Percentiles rank a stretch among this genome's conserved stretches.
phyloP scores from a whole-genome alignment of 2,329 filamentous ascomycete genomes.

The Microascus cirrosus region DNA sequence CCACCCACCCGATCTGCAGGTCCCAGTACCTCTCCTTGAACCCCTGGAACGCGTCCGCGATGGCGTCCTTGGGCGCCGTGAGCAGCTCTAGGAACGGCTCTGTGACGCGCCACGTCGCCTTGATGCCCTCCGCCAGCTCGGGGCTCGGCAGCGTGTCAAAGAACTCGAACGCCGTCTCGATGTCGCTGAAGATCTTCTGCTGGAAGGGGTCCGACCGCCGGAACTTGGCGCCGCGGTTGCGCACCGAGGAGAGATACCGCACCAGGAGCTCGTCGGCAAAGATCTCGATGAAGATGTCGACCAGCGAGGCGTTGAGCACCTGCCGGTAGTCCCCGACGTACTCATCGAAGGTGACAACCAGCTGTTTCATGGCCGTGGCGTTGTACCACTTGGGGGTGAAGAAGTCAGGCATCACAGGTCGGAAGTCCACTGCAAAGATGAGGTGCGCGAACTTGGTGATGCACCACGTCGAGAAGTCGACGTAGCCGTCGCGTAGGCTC shows the following conservation, averaged over 20 bases:
- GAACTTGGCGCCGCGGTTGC: slow-evolving; percentile 87
- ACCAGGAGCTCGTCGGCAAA: slow-evolving; percentile 84
- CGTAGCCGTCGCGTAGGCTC: slow-evolving; percentile 75
- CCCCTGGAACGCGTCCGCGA: slow-evolving; percentile 67
- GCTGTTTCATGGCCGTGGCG: slow-evolving; percentile 79
- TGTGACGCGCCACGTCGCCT: slow-evolving; percentile 85
- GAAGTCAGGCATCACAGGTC: slow-evolving; percentile 70
- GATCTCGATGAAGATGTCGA: slow-evolving; percentile 88
- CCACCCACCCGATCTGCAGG: slow-evolving; percentile 88
- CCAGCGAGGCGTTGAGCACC: slow-evolving; percentile 75
- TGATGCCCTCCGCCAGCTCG: slow-evolving; percentile 63
- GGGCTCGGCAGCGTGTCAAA: slow-evolving; percentile 63
- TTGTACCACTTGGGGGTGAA: slow-evolving; percentile 88
- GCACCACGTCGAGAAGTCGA: slow-evolving; percentile 90
- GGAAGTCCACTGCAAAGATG: slow-evolving; percentile 87
- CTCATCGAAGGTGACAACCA: slow-evolving; percentile 90
- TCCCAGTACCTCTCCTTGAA: slow-evolving; percentile 92
- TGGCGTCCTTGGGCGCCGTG: slow-evolving; percentile 58
- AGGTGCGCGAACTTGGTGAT: slow-evolving; percentile 77
- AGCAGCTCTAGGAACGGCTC: slow-evolving; percentile 74
- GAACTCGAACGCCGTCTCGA: slow-evolving; percentile 81
- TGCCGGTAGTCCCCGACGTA: slow-evolving; percentile 81
- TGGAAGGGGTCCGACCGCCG: slow-evolving; percentile 76
- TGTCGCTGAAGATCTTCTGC: slow-evolving; percentile 88
- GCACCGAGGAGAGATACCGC: slow-evolving; percentile 71